Evolutionary conservation across 2,329 filamentous ascomycete species (phyloP), one percentile per base, ranked within the genome.

Genomic region (Teratosphaeria gauchensis): DNA sequence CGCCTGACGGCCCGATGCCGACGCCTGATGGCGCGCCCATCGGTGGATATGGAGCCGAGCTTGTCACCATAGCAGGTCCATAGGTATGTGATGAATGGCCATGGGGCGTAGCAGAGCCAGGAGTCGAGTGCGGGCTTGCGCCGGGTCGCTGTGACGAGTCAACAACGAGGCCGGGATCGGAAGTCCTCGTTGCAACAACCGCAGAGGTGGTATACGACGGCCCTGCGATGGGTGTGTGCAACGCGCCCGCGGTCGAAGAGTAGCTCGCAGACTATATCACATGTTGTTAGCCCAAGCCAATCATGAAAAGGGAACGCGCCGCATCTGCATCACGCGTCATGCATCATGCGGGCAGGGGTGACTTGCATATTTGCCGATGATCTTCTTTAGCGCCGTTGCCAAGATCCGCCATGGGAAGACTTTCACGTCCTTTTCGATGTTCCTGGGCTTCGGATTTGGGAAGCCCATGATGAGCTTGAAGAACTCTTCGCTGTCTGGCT

Each of bases 401-500:
- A 99, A 80, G 61, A 94, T 90, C 74, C 91, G 94, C 94, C 94
- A 99, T 4, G 91, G 88, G 70, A 97, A 99, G 12, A 97, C 94
- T 77, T 99, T 99, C 71, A 99, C 92, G 69, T 97, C 92, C 77
- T 99, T 99, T 78, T 97, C 94, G 64, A 99, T 99, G 71, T 97
- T 96, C 62, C 94, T 83, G 19, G 94, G 94, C 75, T 97, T 97
- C 1, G 94, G 94, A 61, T 88, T 89, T 12, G 91, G 90, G 71
- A 97, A 97, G 1, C 85, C 90, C 94, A 99, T 99, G 76, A 99
- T 97, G 68, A 96, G 82, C 77, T 96, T 96, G 84, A 97, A 97
- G 74, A 97, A 97, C 58, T 95, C 90, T 73, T 97, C 92, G 71
- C 89, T 96, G 60, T 97, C 92, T 1, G 85, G 71, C 75, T 95